phyloP scores from a whole-genome alignment of 768 basidiomycete species.

The Naganishia vaughanmartiniae region DNA sequence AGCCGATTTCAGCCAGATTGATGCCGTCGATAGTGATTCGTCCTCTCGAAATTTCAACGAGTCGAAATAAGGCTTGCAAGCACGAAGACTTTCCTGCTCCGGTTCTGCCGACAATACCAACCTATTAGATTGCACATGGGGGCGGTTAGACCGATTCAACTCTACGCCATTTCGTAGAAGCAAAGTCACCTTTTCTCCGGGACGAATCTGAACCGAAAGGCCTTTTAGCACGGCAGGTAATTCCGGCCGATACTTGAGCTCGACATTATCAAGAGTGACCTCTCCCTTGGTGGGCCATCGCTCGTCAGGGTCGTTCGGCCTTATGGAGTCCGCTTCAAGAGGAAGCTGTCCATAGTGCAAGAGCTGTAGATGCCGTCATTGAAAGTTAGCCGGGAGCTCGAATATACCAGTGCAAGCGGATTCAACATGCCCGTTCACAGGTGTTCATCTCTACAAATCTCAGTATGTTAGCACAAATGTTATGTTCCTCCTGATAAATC shows the following conservation, averaged over 20 bases:
- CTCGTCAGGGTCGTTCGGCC: conserved; percentile 64
- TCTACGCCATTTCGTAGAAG: conserved; percentile 62
- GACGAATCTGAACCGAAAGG: conserved; percentile 68
- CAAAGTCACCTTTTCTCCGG: too few relatives aligned
- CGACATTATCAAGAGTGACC: conserved; percentile 39
- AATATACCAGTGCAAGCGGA: too few relatives aligned
- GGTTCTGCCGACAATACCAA: conserved; percentile 78
- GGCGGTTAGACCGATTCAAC: conserved; percentile 79
- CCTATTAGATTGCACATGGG: conserved; percentile 79
- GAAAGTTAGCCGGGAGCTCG: too few relatives aligned
- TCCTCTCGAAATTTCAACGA: conserved; percentile 77
- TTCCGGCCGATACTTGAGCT: conserved; percentile 34
- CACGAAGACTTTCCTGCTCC: conserved; percentile 84
- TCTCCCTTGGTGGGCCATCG: conserved; percentile 62
- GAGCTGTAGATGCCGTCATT: conserved; percentile 44
- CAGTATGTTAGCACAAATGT: conserved; percentile 21
- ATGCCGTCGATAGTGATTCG: conserved; percentile 73
- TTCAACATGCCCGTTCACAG: conserved; percentile 64
- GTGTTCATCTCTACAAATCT: conserved; percentile 55
- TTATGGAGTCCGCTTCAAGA: conserved; percentile 63
- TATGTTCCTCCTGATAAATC: background rate
- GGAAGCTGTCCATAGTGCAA: conserved; percentile 66
- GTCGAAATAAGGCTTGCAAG: conserved; percentile 79
- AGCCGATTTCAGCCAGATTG: conserved; percentile 72
- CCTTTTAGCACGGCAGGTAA: conserved; percentile 58